Base-by-base conservation (phyloP, 495 filamentous ascomycete species). In the Geoglossum glabrum region DNA sequence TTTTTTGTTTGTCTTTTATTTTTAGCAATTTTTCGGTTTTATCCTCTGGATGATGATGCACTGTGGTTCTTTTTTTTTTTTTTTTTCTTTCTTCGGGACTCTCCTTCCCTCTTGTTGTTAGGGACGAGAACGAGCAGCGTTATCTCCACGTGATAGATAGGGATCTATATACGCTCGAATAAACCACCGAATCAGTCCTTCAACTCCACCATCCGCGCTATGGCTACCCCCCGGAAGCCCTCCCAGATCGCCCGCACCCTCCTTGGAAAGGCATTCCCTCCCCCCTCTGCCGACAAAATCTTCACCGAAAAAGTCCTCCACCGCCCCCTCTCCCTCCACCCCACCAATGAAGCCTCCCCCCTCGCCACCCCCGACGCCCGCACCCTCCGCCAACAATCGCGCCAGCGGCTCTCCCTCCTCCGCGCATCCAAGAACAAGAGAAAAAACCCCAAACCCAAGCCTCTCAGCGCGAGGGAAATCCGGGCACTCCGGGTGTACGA, bases 301-400 rank as follows among this genome's bases (percentile, higher is more conserved):
- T 87, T 85, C 74, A 74, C 77, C 57, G 84, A 92, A 56, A 87
- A 88, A 67, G 75, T 96, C 65, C 79, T 84, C 61, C 79, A 85
- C 61, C 87, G 87, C 60, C 86, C 88, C 0, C 81, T 98, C 61
- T 79, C 79, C 67, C 80, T 96, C 0, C 78, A 79, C 43, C 81
- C 88, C 15, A 82, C 83, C 5, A 3, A 8, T 3, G 40, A 45
- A 4, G 40, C n/a, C 26, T 82, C 81, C 0, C 80, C 86, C 17
- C 73, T 74, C 5, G 73, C 76, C 0, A 64, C 57, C 26, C 59
- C 60, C 47, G 78, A 84, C 67, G 81, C 81, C 51, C 84, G 86
- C 59, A 69, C 74, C n/a, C 72, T 75, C 2, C 79, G 87, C 1
- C 80, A 84, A 13, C 64, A 65, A 5, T 4, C 40, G 3, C 40